phyloP scores from a whole-genome alignment of 768 basidiomycete species.

The Paxillus rubicundulus region DNA sequence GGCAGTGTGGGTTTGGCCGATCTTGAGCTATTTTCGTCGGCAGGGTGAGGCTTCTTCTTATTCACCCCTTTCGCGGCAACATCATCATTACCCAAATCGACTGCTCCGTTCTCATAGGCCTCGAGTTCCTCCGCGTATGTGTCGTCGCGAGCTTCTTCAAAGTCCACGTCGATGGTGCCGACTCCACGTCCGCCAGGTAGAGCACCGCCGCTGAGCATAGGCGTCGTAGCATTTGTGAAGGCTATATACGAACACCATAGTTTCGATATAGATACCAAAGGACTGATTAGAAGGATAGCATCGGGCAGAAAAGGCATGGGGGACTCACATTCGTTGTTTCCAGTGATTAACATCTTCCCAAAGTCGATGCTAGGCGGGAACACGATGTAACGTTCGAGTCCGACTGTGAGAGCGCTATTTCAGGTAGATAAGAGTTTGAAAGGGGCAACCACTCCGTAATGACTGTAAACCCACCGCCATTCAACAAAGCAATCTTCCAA shows the following conservation, averaged over 20 bases:
- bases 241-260: conserved; percentile 2
- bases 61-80: conserved; percentile 3
- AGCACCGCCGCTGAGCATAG: conserved; percentile 21
- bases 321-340: conserved; percentile 15
- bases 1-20: conserved; percentile 11
- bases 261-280: neutral
- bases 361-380: conserved; percentile 73
- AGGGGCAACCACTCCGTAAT: neutral
- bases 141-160: conserved; percentile 21
- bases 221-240: neutral
- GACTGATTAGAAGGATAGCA: neutral
- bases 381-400: conserved; percentile 61
- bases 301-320: neutral
- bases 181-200: conserved; percentile 31
- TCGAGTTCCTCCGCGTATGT: conserved; percentile 9
- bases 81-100: neutral
- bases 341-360: conserved; percentile 36
- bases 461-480: conserved; percentile 48
- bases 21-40: neutral
- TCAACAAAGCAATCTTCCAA: conserved; percentile 84
- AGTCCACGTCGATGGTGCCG: conserved; percentile 19
- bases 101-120: conserved; percentile 3
- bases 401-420: conserved; percentile 51
- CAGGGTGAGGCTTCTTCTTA: neutral
- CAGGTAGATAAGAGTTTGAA: neutral